Percentiles rank a stretch among this genome's conserved stretches.
Evolutionary conservation across 208 protist species (phyloP).

Genomic region (Acanthamoeba sp.): DNA sequence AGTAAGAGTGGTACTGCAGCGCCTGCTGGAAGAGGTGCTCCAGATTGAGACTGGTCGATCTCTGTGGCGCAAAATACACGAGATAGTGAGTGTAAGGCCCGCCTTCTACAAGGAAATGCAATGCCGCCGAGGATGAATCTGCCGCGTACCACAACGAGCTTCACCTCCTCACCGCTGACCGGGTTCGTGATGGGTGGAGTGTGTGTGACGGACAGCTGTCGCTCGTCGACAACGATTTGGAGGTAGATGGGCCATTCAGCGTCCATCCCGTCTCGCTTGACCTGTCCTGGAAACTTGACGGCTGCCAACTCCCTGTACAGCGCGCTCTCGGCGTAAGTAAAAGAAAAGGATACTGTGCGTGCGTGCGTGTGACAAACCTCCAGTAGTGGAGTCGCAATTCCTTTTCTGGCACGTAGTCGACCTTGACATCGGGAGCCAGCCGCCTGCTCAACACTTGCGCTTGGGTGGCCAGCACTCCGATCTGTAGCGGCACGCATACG

Average conservation of each 20-base stretch:
- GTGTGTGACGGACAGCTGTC: slow-evolving; percentile 34
- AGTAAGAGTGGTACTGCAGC: slow-evolving; percentile 32
- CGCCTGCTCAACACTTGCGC: slow-evolving; percentile 69
- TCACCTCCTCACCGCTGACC: not conserved
- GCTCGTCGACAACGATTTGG: slow-evolving; percentile 52
- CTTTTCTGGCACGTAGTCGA: slow-evolving; percentile 61
- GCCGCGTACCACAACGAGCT: slow-evolving; percentile 20
- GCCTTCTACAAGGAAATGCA: not conserved
- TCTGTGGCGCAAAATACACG: not conserved
- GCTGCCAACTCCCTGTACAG: slow-evolving; percentile 23
- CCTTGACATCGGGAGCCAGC: slow-evolving; percentile 63
- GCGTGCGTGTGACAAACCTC: not conserved
- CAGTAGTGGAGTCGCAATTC: slow-evolving; percentile 69
- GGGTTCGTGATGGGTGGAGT: slow-evolving; percentile 22
- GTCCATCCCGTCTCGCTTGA: slow-evolving; percentile 7
- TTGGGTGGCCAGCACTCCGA: slow-evolving; percentile 57
- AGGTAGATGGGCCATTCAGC: slow-evolving; percentile 68
- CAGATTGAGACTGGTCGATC: slow-evolving; percentile 58
- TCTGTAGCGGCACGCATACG: slow-evolving; percentile 71
- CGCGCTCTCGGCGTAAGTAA: not conserved
- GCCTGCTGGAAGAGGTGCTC: slow-evolving; percentile 68
- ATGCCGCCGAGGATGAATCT: not conserved
- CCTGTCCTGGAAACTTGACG: not conserved
- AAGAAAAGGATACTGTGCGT: not conserved
- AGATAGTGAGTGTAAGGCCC: not conserved